Conservation (phyloP, 2,329 filamentous ascomycete species). For the Colletotrichum gigasporum region DNA sequence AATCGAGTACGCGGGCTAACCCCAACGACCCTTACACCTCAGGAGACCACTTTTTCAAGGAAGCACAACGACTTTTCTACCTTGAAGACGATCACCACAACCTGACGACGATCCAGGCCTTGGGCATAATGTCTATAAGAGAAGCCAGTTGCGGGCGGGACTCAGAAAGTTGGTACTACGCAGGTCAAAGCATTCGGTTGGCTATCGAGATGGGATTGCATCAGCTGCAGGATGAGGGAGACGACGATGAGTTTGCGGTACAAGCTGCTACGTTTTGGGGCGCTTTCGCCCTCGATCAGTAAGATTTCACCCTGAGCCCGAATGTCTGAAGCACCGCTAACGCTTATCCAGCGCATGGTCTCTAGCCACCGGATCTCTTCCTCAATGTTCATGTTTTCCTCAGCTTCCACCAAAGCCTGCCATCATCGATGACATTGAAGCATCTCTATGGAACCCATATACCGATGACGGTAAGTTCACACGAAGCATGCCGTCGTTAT, state of each 20-base stretch:
- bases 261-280: slow-evolving; percentile 70
- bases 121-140: slow-evolving; percentile 79
- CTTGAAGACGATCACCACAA: slow-evolving; percentile 67
- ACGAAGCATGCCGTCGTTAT: not conserved
- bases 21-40: slow-evolving; percentile 70
- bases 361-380: slow-evolving; percentile 69
- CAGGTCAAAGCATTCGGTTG: slow-evolving; percentile 76
- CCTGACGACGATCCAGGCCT: slow-evolving; percentile 77
- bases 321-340: not conserved
- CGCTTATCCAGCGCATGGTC: slow-evolving; percentile 66
- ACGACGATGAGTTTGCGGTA: slow-evolving; percentile 66
- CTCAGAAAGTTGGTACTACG: slow-evolving; percentile 77
- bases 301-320: slow-evolving; percentile 43
- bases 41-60: slow-evolving; percentile 79
- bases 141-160: slow-evolving; percentile 79
- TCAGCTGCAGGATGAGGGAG: slow-evolving; percentile 56
- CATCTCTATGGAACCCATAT: slow-evolving; percentile 67
- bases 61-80: slow-evolving; percentile 69
- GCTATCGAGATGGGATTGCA: slow-evolving; percentile 79
- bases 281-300: slow-evolving; percentile 72
- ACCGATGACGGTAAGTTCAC: slow-evolving; percentile 63
- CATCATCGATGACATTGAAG: slow-evolving; percentile 69
- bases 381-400: slow-evolving; percentile 66
- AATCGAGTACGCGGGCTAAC: slow-evolving; percentile 70
- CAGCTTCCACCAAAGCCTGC: slow-evolving; percentile 67